Percentiles rank a stretch among this genome's conserved stretches.
Evolutionary conservation across 2,329 filamentous ascomycete species (phyloP).

Genomic region (Alternaria sp.): DNA sequence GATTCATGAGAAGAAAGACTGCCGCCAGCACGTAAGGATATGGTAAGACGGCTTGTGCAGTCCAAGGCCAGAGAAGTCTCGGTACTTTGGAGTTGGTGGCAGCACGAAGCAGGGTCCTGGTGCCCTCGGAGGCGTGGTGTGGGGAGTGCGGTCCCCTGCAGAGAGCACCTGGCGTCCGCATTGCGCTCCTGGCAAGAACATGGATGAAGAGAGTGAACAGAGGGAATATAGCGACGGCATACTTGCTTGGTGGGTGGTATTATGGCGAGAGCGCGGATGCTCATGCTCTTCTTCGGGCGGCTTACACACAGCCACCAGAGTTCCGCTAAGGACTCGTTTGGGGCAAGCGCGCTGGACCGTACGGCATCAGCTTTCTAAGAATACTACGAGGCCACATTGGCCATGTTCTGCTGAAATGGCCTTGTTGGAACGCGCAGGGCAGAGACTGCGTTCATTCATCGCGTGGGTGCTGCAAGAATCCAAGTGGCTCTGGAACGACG

Average conservation of each 20-base stretch:
- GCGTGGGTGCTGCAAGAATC: not conserved
- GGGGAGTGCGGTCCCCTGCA: slow-evolving; percentile 1
- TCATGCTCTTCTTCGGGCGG: slow-evolving; percentile 39
- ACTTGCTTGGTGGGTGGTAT: slow-evolving; percentile 21
- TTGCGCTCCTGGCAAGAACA: slow-evolving; percentile 8
- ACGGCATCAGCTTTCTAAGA: slow-evolving; percentile 51
- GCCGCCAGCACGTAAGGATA: slow-evolving; percentile 5
- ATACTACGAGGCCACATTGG: slow-evolving; percentile 35
- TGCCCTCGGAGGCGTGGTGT: not conserved
- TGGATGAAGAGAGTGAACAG: slow-evolving; percentile 8
- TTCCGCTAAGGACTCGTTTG: slow-evolving; percentile 31
- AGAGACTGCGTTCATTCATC: slow-evolving; percentile 1
- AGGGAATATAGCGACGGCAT: slow-evolving; percentile 6
- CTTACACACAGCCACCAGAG: slow-evolving; percentile 49
- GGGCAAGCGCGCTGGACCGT: slow-evolving; percentile 38
- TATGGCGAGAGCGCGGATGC: slow-evolving; percentile 27
- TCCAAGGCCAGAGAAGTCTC: not conserved
- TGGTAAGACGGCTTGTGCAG: slow-evolving; percentile 8
- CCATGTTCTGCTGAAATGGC: slow-evolving; percentile 24
- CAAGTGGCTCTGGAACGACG: not conserved
- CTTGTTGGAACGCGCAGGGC: slow-evolving; percentile 22
- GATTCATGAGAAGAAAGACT: not conserved
- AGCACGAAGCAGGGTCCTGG: slow-evolving; percentile 13
- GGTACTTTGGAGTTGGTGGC: not conserved
- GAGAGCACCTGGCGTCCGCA: not conserved